Conservation (phyloP, 352 stramenopile species). For the Thraustotheca clavata region DNA sequence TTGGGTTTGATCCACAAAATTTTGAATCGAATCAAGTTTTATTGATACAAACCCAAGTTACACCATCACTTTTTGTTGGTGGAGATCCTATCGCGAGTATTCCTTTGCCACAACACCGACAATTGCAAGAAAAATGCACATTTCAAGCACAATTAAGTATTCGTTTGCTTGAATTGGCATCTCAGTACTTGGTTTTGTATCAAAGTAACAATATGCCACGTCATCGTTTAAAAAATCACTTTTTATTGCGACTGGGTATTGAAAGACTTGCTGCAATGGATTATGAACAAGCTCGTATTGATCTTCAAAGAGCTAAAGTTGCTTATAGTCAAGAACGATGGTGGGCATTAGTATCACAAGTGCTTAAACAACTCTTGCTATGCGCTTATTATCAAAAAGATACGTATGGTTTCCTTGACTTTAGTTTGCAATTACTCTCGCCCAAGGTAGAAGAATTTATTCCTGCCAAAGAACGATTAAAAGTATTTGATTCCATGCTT, state of each 20-base stretch:
- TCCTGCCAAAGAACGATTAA: constrained; percentile 38
- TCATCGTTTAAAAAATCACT: constrained; percentile 60
- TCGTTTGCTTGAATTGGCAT: constrained; percentile 60
- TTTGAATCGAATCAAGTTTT: background rate
- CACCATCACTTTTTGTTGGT: constrained; percentile 60
- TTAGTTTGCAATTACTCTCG: constrained; percentile 65
- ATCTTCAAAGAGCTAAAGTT: constrained; percentile 62
- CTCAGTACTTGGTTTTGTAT: constrained; percentile 65
- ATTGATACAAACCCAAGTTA: constrained; percentile 30
- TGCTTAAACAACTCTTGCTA: constrained; percentile 62
- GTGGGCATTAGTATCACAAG: constrained; percentile 61
- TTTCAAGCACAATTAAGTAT: constrained; percentile 67
- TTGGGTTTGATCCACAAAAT: constrained; percentile 25
- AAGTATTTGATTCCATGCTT: constrained; percentile 51
- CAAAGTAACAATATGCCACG: constrained; percentile 57
- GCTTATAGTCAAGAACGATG: constrained; percentile 55
- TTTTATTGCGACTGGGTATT: constrained; percentile 61
- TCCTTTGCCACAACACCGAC: constrained; percentile 51
- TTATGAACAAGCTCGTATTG: constrained; percentile 48
- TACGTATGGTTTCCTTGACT: constrained; percentile 65
- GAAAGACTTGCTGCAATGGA: constrained; percentile 64
- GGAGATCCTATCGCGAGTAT: constrained; percentile 48
- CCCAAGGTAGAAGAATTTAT: constrained; percentile 66
- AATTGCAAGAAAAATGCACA: constrained; percentile 46
- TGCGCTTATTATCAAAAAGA: constrained; percentile 71